Conservation (phyloP, 371 early-diverging fungal genomes). For the Circinella umbellata region DNA sequence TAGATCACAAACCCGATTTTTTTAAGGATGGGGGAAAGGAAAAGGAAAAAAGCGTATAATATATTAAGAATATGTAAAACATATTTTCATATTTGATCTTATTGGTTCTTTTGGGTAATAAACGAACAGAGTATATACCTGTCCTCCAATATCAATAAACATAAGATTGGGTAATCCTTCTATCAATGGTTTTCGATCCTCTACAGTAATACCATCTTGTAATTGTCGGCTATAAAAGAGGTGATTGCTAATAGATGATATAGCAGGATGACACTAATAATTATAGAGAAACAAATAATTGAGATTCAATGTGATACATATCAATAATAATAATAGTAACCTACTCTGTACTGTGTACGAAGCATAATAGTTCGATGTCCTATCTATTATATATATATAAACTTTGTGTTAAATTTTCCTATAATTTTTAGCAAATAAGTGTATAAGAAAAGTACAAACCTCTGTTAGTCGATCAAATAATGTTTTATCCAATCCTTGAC, state of each 20-base stretch:
- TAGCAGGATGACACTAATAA: constrained; percentile 80
- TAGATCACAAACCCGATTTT: too few species aligned
- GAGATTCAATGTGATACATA: not conserved
- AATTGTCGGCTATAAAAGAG: constrained; percentile 80
- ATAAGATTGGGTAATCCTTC: constrained; percentile 65
- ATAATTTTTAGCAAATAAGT: not conserved
- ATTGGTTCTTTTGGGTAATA: too few species aligned
- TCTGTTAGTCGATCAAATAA: constrained; percentile 84
- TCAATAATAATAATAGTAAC: constrained; percentile 5
- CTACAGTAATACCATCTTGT: constrained; percentile 56
- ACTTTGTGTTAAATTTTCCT: not conserved
- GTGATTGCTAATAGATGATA: constrained; percentile 75
- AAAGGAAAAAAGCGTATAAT: not conserved
- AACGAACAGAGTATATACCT: constrained; percentile 17
- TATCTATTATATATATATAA: constrained; percentile 15
- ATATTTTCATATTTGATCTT: too few species aligned
- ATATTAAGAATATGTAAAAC: too few species aligned
- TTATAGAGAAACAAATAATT: not conserved
- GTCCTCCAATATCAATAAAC: constrained; percentile 70
- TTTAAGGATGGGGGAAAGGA: too few species aligned
- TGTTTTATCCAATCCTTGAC: constrained; percentile 80
- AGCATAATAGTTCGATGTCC: constrained; percentile 67
- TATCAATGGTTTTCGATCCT: constrained; percentile 60
- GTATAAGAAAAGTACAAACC: constrained; percentile 28
- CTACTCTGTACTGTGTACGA: constrained; percentile 86